phyloP scores from a whole-genome alignment of 108 stramenopile genomes.

The Skeletonema grethae region DNA sequence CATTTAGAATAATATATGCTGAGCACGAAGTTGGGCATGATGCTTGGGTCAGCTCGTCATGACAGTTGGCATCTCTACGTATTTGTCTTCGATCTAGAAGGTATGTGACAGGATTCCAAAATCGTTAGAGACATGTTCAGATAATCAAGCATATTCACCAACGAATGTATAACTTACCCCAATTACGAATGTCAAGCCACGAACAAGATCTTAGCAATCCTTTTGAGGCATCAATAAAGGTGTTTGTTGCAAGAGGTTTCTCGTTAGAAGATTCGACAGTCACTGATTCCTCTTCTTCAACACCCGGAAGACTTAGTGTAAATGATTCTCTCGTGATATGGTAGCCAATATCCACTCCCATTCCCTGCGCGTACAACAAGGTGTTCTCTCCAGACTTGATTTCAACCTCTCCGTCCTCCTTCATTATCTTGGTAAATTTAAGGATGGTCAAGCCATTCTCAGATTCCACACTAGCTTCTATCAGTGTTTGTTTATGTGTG shows the following conservation, averaged over 20 bases:
- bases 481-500: conserved; percentile 48
- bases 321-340: conserved; percentile 31
- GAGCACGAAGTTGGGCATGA: conserved; percentile 14
- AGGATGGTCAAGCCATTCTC: conserved; percentile 32
- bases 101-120: background rate
- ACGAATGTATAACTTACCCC: background rate
- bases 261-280: conserved; percentile 6
- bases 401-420: conserved; percentile 45
- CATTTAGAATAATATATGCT: conserved; percentile 2
- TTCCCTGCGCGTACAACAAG: conserved; percentile 50
- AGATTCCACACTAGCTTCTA: conserved; percentile 43
- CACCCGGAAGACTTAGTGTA: background rate
- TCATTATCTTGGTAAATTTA: conserved; percentile 11
- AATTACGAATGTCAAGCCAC: conserved; percentile 26
- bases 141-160: background rate
- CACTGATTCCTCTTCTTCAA: background rate
- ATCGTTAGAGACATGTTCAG: background rate
- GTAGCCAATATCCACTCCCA: conserved; percentile 26
- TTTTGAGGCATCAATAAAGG: conserved; percentile 12
- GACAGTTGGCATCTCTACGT: conserved; percentile 24
- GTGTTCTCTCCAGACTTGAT: conserved; percentile 27
- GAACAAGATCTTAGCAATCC: conserved; percentile 1
- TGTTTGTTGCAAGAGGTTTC: background rate
- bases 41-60: background rate
- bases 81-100: background rate